phyloP scores from a whole-genome alignment of 1,284 basidiomycete species.

The Sanghuangporus sanghuang region DNA sequence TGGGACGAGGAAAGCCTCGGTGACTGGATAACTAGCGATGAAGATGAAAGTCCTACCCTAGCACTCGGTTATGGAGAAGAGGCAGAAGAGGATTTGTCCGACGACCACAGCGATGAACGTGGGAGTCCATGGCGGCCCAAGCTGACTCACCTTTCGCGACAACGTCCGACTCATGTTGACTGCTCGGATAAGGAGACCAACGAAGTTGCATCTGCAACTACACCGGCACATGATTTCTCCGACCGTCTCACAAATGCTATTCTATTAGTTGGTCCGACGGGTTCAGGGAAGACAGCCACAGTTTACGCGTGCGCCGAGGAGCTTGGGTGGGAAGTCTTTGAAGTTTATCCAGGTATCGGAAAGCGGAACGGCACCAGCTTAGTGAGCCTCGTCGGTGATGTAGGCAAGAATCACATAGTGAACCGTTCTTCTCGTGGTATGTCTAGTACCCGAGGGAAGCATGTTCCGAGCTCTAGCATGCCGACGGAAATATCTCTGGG shows the following conservation, averaged over 20 bases:
- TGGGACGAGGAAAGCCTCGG: constrained; percentile 24
- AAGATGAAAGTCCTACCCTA: constrained; percentile 30
- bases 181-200: background rate
- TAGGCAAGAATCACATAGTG: constrained; percentile 88
- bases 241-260: constrained; percentile 76
- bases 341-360: constrained; percentile 95
- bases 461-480: background rate
- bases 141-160: constrained; percentile 12
- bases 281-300: constrained; percentile 88
- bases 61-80: constrained; percentile 21
- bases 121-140: constrained; percentile 15
- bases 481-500: background rate
- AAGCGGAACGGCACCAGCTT: constrained; percentile 79
- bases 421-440: constrained; percentile 22
- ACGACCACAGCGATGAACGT: background rate
- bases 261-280: constrained; percentile 77
- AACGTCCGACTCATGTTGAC: background rate
- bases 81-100: constrained; percentile 11
- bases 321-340: constrained; percentile 94
- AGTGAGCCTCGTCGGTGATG: constrained; percentile 83
- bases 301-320: constrained; percentile 92
- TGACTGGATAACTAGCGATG: constrained; percentile 26
- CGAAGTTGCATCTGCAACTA: background rate
- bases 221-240: constrained; percentile 31
- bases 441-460: background rate